phyloP scores from a whole-genome alignment of 768 basidiomycete genomes.

The Panaeolus papilionaceus region DNA sequence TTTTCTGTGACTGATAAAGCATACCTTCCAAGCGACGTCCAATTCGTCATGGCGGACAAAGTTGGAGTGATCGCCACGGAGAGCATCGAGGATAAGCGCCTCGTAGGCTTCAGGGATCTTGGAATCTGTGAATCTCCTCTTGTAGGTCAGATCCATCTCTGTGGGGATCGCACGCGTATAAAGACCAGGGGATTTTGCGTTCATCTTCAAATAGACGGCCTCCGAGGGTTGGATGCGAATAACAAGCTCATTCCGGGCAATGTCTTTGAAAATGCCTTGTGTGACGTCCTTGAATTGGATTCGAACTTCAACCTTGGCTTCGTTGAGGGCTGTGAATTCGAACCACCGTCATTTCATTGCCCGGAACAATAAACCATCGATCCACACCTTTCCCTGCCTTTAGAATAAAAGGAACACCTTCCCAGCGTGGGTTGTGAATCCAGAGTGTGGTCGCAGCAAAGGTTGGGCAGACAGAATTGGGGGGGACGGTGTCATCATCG shows the following conservation, averaged over 20 bases:
- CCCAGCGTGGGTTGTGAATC: constrained; percentile 97
- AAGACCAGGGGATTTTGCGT: constrained; percentile 93
- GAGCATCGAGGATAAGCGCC: constrained; percentile 91
- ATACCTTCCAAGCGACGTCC: constrained; percentile 96
- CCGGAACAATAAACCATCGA: constrained; percentile 27
- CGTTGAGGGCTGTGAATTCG: constrained; percentile 78
- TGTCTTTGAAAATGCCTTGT: constrained; percentile 95
- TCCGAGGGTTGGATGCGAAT: constrained; percentile 97
- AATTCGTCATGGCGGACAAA: constrained; percentile 98
- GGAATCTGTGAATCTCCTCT: constrained; percentile 87
- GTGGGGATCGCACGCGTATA: constrained; percentile 90
- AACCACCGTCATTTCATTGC: constrained; percentile 4
- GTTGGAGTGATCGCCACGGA: constrained; percentile 99
- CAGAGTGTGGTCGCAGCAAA: constrained; percentile 89
- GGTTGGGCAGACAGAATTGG: constrained; percentile 90
- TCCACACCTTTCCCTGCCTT: constrained; percentile 93
- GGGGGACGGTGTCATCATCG: constrained; percentile 95
- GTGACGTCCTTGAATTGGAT: constrained; percentile 99
- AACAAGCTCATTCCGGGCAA: constrained; percentile 96
- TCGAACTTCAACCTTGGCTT: constrained; percentile 97
- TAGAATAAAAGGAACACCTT: constrained; percentile 97
- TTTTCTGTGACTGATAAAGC: constrained; percentile 26
- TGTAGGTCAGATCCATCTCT: constrained; percentile 99
- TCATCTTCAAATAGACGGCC: constrained; percentile 96
- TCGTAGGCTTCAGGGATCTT: constrained; percentile 98